Percentiles rank a stretch among this genome's conserved stretches.
Conservation (phyloP, 2,329 filamentous ascomycete genomes). For the Didymella segeticola region DNA sequence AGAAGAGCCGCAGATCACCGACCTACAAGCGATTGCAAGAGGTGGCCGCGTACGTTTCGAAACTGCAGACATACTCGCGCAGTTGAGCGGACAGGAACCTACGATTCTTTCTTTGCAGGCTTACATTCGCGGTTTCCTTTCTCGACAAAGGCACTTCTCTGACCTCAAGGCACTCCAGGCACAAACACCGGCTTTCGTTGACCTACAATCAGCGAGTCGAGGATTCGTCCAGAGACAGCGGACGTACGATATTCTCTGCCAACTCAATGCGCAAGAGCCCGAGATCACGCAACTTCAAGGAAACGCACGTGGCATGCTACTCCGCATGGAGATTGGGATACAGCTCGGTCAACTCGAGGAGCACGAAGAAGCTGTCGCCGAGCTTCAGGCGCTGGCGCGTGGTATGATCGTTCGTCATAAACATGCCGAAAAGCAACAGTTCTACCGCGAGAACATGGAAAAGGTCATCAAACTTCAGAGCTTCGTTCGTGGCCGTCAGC, state of each 20-base stretch:
- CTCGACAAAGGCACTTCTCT: conserved; percentile 52
- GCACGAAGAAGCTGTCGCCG: conserved; percentile 77
- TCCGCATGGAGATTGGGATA: conserved; percentile 75
- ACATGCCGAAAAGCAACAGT: conserved; percentile 85
- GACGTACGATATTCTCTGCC: conserved; percentile 68
- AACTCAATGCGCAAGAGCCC: conserved; percentile 72
- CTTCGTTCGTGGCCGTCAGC: conserved; percentile 90
- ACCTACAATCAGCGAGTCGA: conserved; percentile 71
- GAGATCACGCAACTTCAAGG: conserved; percentile 76
- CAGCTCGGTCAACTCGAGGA: conserved; percentile 79
- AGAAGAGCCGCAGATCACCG: conserved; percentile 39
- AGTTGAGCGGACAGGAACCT: conserved; percentile 54
- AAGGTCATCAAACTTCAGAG: conserved; percentile 99
- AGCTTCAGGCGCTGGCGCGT: conserved; percentile 76
- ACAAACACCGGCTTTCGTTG: conserved; percentile 63
- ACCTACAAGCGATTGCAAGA: conserved; percentile 52
- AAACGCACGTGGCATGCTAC: conserved; percentile 77
- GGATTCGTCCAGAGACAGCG: conserved; percentile 70
- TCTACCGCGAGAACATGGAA: conserved; percentile 96
- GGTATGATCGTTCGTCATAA: conserved; percentile 75
- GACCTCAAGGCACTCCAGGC: conserved; percentile 62
- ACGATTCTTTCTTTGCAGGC: conserved; percentile 60
- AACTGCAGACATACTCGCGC: conserved; percentile 40
- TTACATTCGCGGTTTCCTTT: conserved; percentile 56
- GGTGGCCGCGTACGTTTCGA: conserved; percentile 43